Evolutionary conservation across 257 asterid genomes (phyloP), one percentile per base, ranked within the genome.

Genomic region (Rhazya stricta): DNA sequence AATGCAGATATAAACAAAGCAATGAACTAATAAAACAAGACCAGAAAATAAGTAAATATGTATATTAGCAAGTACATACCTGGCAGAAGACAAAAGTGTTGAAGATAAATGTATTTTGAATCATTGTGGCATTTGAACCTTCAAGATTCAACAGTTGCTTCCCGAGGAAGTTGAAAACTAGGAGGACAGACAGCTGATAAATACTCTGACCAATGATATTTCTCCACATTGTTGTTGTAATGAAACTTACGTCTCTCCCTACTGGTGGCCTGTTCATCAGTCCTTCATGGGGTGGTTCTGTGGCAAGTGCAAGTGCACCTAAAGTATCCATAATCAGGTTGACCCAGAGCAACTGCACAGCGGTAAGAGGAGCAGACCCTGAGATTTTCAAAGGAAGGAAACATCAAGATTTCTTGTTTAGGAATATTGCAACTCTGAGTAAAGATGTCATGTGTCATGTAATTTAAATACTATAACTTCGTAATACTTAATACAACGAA

Each of bases 291-390:
- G 99, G 98, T 27, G 96, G 98, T 83, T 95, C 99, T 10, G 98
- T 95, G 71, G 99, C 99, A 25, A 95, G 88, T 53, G 99, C 99
- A 68, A 95, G 91, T 73, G 99, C 99, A 65, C 99, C 99, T 77
- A 95, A 82, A 58, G 99, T 95, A 84, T 95, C 99, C 99, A 95
- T 95, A 51, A 95, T 95, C 76, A 95, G 86, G 92, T 95, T 95
- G 79, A 95, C 98, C 98, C 99, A 95, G 2, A 95, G 96, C 90
- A 95, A 82, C 81, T 95, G 99, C 51, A 95, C 98, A 10, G 97
- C 97, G 9, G 99, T 95, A 73, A 95, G 97, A 67, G 99, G 99
- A 73, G 98, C 99, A 23, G 98, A 87, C 69, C 99, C 98, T 95
- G 92, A 67, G 76, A 76, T 29, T 41, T 48, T 63, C 45, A 79